Conservation (phyloP, 805 yeast species). For the Hanseniaspora guilliermondii region DNA sequence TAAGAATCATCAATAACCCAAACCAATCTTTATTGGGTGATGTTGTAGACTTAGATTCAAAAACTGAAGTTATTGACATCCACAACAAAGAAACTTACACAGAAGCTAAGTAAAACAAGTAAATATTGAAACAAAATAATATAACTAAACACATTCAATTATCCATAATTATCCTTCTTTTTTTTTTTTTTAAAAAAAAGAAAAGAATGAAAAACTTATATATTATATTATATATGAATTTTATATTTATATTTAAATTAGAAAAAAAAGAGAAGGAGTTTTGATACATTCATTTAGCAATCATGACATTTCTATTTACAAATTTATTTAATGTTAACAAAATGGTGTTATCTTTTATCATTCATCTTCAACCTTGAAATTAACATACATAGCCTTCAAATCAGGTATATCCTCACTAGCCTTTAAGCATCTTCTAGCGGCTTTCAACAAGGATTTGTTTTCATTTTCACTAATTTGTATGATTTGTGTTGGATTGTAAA, state of each 20-base stretch:
- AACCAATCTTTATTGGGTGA: constrained; percentile 26
- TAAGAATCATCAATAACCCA: constrained; percentile 39
- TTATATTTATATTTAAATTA: background rate
- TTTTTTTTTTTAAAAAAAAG: background rate
- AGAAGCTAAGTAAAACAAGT: background rate
- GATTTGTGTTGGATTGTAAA: constrained; percentile 48
- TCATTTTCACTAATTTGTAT: constrained; percentile 35
- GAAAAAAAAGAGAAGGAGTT: no score
- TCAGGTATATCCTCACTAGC: constrained; percentile 72
- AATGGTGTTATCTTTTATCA: no score
- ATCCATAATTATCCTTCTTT: no score
- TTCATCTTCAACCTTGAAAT: constrained; percentile 32
- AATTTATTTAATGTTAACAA: no score
- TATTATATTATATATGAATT: background rate
- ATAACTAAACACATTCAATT: no score
- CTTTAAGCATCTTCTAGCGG: constrained; percentile 44
- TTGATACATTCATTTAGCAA: no score
- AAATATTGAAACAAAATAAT: no score
- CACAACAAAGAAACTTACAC: constrained; percentile 1
- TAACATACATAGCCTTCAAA: constrained; percentile 67
- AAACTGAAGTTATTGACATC: constrained; percentile 9
- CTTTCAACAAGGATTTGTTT: constrained; percentile 39
- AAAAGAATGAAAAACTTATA: background rate
- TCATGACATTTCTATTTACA: background rate
- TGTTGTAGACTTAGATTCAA: constrained; percentile 15